A percentile compares a stretch with the other conserved stretches of the same genome.
Evolutionary conservation across 2,329 filamentous ascomycete genomes (phyloP).

Genomic region (Trichoderma oligosporum): DNA sequence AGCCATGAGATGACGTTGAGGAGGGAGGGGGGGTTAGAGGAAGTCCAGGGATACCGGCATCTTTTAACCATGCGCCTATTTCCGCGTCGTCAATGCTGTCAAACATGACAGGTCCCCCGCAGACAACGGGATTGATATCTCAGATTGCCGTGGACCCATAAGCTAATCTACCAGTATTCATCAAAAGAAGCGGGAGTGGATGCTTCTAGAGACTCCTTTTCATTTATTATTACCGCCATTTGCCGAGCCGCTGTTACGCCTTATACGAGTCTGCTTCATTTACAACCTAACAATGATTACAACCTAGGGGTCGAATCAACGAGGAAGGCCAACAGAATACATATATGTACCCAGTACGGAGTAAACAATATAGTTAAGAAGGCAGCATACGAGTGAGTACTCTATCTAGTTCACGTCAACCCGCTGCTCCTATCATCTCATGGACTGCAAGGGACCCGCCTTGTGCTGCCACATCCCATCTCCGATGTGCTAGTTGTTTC

Average conservation of each 20-base stretch:
- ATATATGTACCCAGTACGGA: not conserved
- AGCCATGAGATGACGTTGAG: not conserved
- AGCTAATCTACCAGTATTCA: slow-evolving; percentile 6
- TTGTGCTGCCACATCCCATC: slow-evolving; percentile 9
- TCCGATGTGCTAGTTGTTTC: slow-evolving; percentile 11
- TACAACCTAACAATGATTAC: not conserved
- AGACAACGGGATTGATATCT: slow-evolving; percentile 17
- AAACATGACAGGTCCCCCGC: slow-evolving; percentile 21
- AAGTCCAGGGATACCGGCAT: slow-evolving; percentile 18
- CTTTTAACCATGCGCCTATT: not conserved
- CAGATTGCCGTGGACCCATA: slow-evolving; percentile 19
- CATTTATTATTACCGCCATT: slow-evolving; percentile 13
- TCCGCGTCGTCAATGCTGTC: slow-evolving; percentile 18
- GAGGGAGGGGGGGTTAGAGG: too few relatives aligned
- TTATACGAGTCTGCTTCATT: slow-evolving; percentile 1
- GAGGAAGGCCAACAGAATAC: not conserved
- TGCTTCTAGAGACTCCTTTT: slow-evolving; percentile 14
- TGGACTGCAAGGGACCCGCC: slow-evolving; percentile 14
- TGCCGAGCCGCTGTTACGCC: slow-evolving; percentile 15
- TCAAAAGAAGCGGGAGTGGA: too few relatives aligned
- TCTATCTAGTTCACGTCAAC: not conserved
- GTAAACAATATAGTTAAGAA: not conserved
- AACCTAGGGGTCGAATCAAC: not conserved
- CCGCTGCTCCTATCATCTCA: slow-evolving; percentile 4
- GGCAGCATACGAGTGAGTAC: too few relatives aligned